Evolutionary conservation across 2,329 filamentous ascomycete species (phyloP).

Genomic region (Beauveria asiatica): DNA sequence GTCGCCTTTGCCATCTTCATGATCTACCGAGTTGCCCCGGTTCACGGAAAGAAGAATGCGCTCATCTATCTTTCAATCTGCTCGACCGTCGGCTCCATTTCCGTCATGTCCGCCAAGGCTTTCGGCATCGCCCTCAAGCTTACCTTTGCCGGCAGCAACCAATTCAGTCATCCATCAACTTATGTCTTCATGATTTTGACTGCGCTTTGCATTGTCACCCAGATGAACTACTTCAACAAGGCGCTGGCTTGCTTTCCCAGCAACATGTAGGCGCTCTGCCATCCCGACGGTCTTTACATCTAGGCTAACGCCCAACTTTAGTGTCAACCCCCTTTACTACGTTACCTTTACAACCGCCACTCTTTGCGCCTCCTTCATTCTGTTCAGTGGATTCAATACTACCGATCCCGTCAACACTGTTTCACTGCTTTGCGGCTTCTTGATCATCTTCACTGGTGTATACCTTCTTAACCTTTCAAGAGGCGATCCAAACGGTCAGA

Average conservation of each 20-base stretch:
- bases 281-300: constrained; percentile 23
- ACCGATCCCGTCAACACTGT: constrained; percentile 86
- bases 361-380: constrained; percentile 87
- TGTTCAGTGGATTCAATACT: constrained; percentile 94
- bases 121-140: constrained; percentile 97
- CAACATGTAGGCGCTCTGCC: constrained; percentile 65
- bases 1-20: constrained; percentile 79
- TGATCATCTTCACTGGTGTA: constrained; percentile 90
- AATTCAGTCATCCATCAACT: constrained; percentile 89
- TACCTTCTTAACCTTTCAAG: constrained; percentile 95
- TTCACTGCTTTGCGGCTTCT: constrained; percentile 84
- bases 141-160: constrained; percentile 86
- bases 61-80: constrained; percentile 96
- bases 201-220: constrained; percentile 85
- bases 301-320: constrained; percentile 28
- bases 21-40: constrained; percentile 90
- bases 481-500: constrained; percentile 74
- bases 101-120: constrained; percentile 98
- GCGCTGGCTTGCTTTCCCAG: constrained; percentile 93
- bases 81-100: constrained; percentile 92
- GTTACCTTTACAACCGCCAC: constrained; percentile 96
- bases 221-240: constrained; percentile 99
- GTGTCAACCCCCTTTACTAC: constrained; percentile 94
- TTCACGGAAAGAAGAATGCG: constrained; percentile 89
- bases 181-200: constrained; percentile 97